Conservation (phyloP, 2,329 filamentous ascomycete species). For the Penicillium brasilianum region DNA sequence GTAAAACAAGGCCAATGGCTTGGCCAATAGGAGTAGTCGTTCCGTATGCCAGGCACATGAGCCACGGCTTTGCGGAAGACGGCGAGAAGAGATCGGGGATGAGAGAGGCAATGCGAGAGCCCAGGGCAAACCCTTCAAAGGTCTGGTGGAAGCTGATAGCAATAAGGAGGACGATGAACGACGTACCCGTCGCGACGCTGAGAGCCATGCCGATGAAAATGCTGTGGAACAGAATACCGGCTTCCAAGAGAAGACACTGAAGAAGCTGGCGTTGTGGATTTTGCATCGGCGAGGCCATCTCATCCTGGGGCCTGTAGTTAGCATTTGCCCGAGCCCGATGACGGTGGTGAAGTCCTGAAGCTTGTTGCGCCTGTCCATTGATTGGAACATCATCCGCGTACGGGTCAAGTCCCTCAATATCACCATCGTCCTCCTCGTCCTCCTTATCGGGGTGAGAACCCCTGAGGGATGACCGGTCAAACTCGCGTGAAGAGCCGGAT, state of each 20-base stretch:
- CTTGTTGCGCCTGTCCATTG: conserved; percentile 21
- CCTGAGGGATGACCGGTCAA: conserved; percentile 22
- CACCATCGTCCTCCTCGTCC: conserved; percentile 59
- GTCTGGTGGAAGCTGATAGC: conserved; percentile 86
- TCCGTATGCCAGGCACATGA: conserved; percentile 68
- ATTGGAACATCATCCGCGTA: conserved; percentile 33
- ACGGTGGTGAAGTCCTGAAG: conserved; percentile 19
- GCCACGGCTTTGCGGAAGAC: conserved; percentile 74
- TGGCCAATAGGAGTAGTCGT: conserved; percentile 81
- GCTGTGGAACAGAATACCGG: conserved; percentile 82
- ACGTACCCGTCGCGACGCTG: conserved; percentile 77
- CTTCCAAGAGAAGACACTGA: conserved; percentile 79
- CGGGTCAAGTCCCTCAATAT: conserved; percentile 60
- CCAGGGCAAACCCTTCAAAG: conserved; percentile 85
- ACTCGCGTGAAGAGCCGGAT: conserved; percentile 27
- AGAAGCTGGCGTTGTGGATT: conserved; percentile 71
- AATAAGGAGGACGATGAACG: conserved; percentile 78
- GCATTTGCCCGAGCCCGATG: conserved; percentile 19
- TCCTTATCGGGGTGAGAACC: conserved; percentile 53
- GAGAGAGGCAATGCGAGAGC: conserved; percentile 81
- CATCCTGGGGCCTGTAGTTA: conserved; percentile 33
- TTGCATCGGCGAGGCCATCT: conserved; percentile 47
- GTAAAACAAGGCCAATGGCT: conserved; percentile 77
- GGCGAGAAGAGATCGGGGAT: conserved; percentile 68
- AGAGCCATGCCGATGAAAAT: conserved; percentile 88